Evolutionary conservation across 176 grass and related monocot species (phyloP).

Genomic region (Alloteropsis semialata): DNA sequence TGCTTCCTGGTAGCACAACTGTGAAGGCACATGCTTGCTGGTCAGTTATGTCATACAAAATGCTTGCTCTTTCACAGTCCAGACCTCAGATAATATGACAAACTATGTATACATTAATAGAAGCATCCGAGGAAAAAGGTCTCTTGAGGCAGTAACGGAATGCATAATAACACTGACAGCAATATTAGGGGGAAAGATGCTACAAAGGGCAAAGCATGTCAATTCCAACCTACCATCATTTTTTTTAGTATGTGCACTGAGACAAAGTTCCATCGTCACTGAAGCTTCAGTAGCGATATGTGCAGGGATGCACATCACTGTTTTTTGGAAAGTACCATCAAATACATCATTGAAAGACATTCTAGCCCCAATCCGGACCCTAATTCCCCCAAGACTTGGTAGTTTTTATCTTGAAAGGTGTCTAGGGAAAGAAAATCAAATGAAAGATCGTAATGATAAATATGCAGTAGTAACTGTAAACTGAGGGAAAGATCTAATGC

Average conservation of each 20-base stretch:
- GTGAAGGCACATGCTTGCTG: neutral
- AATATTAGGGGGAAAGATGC: neutral
- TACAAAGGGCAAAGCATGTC: neutral
- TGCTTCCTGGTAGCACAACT: neutral
- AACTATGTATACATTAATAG: conserved; percentile 16
- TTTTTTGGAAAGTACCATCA: neutral
- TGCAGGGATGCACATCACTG: neutral
- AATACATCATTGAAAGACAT: neutral
- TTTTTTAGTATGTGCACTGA: conserved; percentile 73
- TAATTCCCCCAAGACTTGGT: neutral
- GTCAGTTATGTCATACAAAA: neutral
- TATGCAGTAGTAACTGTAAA: conserved; percentile 1
- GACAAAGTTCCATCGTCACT: conserved; percentile 64
- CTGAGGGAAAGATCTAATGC: neutral
- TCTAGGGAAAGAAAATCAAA: neutral
- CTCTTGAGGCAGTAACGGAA: conserved; percentile 4
- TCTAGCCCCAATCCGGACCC: neutral
- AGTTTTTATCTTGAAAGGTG: neutral
- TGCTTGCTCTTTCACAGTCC: neutral
- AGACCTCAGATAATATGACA: conserved; percentile 5
- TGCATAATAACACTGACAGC: neutral
- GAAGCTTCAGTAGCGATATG: conserved; percentile 9
- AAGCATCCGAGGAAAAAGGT: neutral
- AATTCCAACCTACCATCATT: conserved; percentile 65
- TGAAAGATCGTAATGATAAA: neutral